phyloP scores from a whole-genome alignment of 2,329 filamentous ascomycete species.

The Aspergillus sp. region DNA sequence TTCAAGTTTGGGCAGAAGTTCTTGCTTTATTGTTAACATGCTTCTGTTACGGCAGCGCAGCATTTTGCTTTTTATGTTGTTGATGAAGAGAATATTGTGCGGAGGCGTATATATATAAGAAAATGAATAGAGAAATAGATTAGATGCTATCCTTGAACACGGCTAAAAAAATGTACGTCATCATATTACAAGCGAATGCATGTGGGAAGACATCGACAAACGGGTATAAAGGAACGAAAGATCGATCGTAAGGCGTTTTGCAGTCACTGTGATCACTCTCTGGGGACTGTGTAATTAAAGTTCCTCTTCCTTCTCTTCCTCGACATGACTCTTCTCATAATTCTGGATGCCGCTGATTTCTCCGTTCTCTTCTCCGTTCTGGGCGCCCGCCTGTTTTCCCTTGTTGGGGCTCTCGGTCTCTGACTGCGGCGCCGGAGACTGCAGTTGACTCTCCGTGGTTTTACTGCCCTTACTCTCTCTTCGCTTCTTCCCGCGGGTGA shows the following conservation, averaged over 20 bases:
- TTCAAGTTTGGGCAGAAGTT: slow-evolving; percentile 66
- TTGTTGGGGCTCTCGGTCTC: neutral
- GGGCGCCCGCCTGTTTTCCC: neutral
- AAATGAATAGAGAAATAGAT: neutral
- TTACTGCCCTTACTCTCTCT: slow-evolving; percentile 23
- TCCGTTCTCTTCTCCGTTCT: neutral
- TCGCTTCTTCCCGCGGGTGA: slow-evolving; percentile 21
- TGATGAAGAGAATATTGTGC: slow-evolving; percentile 45
- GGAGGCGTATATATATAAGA: slow-evolving; percentile 23
- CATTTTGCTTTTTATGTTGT: slow-evolving; percentile 73
- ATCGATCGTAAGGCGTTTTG: neutral
- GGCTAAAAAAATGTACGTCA: neutral
- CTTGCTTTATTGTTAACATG: slow-evolving; percentile 75
- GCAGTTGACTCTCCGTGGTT: neutral
- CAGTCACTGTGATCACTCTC: neutral
- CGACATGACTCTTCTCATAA: neutral
- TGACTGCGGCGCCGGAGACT: neutral
- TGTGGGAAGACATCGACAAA: neutral
- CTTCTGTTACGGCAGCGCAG: slow-evolving; percentile 70
- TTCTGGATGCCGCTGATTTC: neutral
- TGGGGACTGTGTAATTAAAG: neutral
- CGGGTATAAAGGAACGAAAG: slow-evolving; percentile 4
- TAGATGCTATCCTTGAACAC: neutral
- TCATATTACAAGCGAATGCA: neutral
- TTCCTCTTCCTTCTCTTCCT: neutral